Percentiles rank a stretch among this genome's conserved stretches.
These are phyloP conservation scores for Priceomyces carsonii DNA, from an alignment of 805 yeast genomes.

Conservation along the genomic window DNA sequence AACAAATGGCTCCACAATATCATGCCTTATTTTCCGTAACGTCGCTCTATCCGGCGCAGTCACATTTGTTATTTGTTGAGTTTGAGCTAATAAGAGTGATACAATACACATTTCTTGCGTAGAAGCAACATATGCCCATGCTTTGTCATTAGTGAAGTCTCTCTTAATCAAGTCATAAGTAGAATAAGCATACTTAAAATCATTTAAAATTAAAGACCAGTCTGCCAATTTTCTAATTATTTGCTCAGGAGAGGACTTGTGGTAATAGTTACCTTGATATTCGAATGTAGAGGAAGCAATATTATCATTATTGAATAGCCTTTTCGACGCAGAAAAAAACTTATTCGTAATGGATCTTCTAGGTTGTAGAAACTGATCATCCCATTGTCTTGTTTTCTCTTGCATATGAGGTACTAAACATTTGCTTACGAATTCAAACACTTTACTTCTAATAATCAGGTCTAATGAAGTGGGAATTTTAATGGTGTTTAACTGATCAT, in stretches of 20 bases:
- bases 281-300: slow-evolving; percentile 39
- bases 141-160: slow-evolving; percentile 74
- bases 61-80: slow-evolving; percentile 37
- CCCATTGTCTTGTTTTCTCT: slow-evolving; percentile 77
- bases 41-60: slow-evolving; percentile 39
- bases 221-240: slow-evolving; percentile 83
- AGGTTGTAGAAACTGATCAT: slow-evolving; percentile 75
- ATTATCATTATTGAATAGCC: slow-evolving; percentile 44
- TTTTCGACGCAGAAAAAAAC: slow-evolving; percentile 64
- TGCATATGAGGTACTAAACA: slow-evolving; percentile 83
- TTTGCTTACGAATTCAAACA: slow-evolving; percentile 50
- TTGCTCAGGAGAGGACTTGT: slow-evolving; percentile 66
- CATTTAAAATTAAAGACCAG: slow-evolving; percentile 88
- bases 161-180: slow-evolving; percentile 81
- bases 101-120: slow-evolving; percentile 87
- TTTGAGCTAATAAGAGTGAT: slow-evolving; percentile 63
- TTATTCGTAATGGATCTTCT: slow-evolving; percentile 75
- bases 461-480: slow-evolving; percentile 40
- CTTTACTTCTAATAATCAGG: slow-evolving; percentile 34
- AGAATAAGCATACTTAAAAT: slow-evolving; percentile 79
- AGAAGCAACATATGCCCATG: slow-evolving; percentile 79
- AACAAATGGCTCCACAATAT: slow-evolving; percentile 57
- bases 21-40: slow-evolving; percentile 50
- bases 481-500: slow-evolving; percentile 15
- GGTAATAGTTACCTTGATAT: slow-evolving; percentile 56